Base-by-base conservation (phyloP, 495 filamentous ascomycete species). In the Letharia lupina region DNA sequence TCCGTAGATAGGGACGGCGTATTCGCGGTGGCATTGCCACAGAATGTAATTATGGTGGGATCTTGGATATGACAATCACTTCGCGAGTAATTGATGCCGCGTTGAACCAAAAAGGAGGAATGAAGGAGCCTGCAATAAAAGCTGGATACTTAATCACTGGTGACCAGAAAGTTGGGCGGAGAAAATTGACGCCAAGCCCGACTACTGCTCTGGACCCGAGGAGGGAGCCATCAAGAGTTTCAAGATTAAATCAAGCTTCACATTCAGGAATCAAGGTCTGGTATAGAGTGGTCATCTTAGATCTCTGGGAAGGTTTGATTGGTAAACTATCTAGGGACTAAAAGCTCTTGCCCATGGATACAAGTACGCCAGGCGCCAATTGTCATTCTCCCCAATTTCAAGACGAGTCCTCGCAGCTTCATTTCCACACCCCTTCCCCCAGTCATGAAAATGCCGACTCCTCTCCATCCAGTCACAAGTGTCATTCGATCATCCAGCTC, bases 11-110 rank as follows among this genome's bases (percentile, higher is more conserved):
- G 23, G 48, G 47, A 18, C 41, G 61, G 23, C 23, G 65, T 67
- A 69, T 23, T 58, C 65, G 70, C 13, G 67, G 70, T 63, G 65
- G 56, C 70, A 71, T 70, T 44, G 37, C 52, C 18, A 59, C 10
- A 15, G n/a, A 10, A 9, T 44, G 35, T 48, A 40, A 2, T 31
- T 23, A 45, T 13, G 28, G 37, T 6, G 6, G 15, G 12, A 33
- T 18, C 4, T 37, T 33, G 3, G 23, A 56, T 3, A 57, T 8
- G 12, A 54, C 12, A 10, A 12, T 31, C 7, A 7, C 12, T 5
- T 54, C 28, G 0, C 12, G 10, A 54, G 13, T 6, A 54, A 15
- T 28, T 10, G 16, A 54, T 15, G 28, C 13, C 3, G n/a, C 23
- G 48, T 5, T 28, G 23, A 13, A 50, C 20, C 9, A 50, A 12